Percentiles rank a stretch among this genome's conserved stretches.
These are phyloP conservation scores for Cryomyces minteri DNA, from an alignment of 495 filamentous ascomycete genomes.

Conservation along the genomic window DNA sequence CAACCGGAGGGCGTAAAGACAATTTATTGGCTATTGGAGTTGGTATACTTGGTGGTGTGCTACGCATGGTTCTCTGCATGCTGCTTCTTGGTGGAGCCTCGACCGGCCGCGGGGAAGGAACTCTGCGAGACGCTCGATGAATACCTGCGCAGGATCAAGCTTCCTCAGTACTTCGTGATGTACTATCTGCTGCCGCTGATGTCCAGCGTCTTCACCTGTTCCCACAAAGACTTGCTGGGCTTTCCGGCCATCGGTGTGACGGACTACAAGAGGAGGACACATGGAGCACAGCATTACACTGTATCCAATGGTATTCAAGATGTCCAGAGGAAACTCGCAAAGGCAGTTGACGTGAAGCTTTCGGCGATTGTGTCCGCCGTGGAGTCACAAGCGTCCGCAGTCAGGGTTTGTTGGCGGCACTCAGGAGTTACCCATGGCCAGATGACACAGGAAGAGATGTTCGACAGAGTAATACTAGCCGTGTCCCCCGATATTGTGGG, in stretches of 20 bases:
- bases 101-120: not conserved
- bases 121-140: slow-evolving; percentile 21
- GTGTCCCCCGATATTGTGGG: slow-evolving; percentile 26
- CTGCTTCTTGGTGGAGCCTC: slow-evolving; percentile 25
- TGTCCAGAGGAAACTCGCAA: slow-evolving; percentile 25
- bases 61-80: slow-evolving; percentile 30
- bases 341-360: slow-evolving; percentile 10
- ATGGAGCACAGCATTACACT: slow-evolving; percentile 28
- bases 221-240: slow-evolving; percentile 27
- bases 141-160: slow-evolving; percentile 27
- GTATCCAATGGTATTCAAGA: slow-evolving; percentile 27
- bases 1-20: slow-evolving; percentile 10
- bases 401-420: slow-evolving; percentile 2
- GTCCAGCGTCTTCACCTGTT: slow-evolving; percentile 32
- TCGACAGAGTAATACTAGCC: slow-evolving; percentile 28
- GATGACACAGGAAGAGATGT: slow-evolving; percentile 6
- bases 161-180: slow-evolving; percentile 24
- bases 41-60: slow-evolving; percentile 23
- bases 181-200: slow-evolving; percentile 34
- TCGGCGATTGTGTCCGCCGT: slow-evolving; percentile 8
- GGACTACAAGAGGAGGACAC: slow-evolving; percentile 25
- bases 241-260: slow-evolving; percentile 32
- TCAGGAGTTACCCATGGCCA: not conserved
- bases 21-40: slow-evolving; percentile 20
- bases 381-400: not conserved